Evolutionary conservation across 179 eudicot genomes (phyloP).

Genomic region (Actinidia arguta): DNA sequence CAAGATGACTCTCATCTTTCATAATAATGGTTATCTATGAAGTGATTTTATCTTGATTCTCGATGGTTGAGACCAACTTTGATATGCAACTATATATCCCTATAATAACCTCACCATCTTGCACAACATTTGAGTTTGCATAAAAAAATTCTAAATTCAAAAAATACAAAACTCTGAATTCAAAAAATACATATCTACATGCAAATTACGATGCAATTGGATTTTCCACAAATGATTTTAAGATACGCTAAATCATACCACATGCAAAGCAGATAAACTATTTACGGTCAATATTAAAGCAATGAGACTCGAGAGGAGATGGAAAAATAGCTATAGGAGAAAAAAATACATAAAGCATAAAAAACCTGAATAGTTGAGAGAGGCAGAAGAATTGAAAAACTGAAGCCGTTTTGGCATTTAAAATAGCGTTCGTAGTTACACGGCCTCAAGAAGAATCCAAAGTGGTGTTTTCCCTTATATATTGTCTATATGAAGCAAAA

Average conservation of each 20-base stretch:
- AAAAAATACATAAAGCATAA: too few relatives aligned
- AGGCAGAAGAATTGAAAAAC: too few relatives aligned
- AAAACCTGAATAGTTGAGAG: too few relatives aligned
- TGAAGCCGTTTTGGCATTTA: too few relatives aligned
- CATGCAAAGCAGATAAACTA: too few relatives aligned
- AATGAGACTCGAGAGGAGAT: too few relatives aligned
- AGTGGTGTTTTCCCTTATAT: not conserved
- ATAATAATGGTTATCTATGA: not conserved
- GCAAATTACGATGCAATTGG: conserved; percentile 17
- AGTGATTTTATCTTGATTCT: not conserved
- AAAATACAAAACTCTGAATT: too few relatives aligned
- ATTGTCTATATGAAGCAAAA: too few relatives aligned
- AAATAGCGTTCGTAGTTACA: not conserved
- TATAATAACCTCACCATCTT: not conserved
- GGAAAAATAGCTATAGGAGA: too few relatives aligned
- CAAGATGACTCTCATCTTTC: not conserved
- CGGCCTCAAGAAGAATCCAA: not conserved
- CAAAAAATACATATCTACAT: conserved; percentile 8
- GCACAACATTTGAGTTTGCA: not conserved
- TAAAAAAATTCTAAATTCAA: conserved; percentile 9
- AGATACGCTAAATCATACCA: not conserved
- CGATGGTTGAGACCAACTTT: not conserved
- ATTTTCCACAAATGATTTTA: conserved; percentile 21
- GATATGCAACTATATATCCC: not conserved
- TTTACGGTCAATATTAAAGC: too few relatives aligned